These are phyloP conservation scores for Petrea volubilis DNA, from an alignment of 257 asterid species.

Conservation along the genomic window DNA sequence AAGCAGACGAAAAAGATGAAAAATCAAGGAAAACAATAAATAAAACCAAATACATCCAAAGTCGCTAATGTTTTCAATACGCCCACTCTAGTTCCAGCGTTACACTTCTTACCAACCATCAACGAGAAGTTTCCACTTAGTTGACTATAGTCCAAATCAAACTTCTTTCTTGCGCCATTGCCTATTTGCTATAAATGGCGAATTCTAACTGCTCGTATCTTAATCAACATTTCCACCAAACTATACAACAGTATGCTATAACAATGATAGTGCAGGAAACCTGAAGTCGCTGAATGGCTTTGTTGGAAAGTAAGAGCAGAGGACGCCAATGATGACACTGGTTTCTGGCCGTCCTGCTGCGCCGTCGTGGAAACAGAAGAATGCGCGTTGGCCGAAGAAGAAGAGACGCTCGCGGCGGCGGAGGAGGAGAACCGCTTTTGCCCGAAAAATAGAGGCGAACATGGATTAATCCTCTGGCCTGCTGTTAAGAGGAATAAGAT, in stretches of 20 bases:
- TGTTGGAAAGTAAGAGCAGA: constrained; percentile 81
- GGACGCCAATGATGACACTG: constrained; percentile 24
- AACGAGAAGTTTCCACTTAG: not conserved
- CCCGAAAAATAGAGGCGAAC: constrained; percentile 25
- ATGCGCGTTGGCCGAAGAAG: constrained; percentile 25
- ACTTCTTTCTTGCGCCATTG: not conserved
- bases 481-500: constrained; percentile 36
- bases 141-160: not conserved
- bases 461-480: constrained; percentile 25
- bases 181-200: not conserved
- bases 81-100: not conserved
- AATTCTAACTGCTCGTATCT: not conserved
- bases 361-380: constrained; percentile 32
- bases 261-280: constrained; percentile 26
- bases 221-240: not conserved
- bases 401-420: constrained; percentile 28
- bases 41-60: not conserved
- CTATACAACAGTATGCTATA: not conserved
- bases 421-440: constrained; percentile 41
- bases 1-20: no score
- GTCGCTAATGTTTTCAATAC: not conserved
- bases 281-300: constrained; percentile 97
- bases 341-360: constrained; percentile 32
- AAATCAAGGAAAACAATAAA: not conserved
- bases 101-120: not conserved